phyloP scores from a whole-genome alignment of 495 filamentous ascomycete genomes.

The Daldinia caldariorum region DNA sequence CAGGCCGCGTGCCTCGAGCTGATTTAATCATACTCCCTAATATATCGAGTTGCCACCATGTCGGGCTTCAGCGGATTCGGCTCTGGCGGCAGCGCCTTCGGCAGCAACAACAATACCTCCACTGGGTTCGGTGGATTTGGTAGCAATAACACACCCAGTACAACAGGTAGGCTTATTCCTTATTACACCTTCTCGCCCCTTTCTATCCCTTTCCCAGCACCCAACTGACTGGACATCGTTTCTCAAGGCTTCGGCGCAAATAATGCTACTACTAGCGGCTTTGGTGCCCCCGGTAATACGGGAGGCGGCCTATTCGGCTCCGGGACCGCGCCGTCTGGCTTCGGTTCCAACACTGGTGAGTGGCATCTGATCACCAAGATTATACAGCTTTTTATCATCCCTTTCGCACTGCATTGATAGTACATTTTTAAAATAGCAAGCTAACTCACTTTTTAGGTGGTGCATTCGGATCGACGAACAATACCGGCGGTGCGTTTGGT shows the following conservation, averaged over 20 bases:
- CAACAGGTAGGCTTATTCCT: constrained; percentile 44
- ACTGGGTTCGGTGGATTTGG: constrained; percentile 62
- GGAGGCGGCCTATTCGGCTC: constrained; percentile 59
- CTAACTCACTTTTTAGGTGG: constrained; percentile 40
- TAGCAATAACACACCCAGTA: constrained; percentile 43
- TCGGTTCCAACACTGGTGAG: constrained; percentile 52
- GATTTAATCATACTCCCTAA: constrained; percentile 14
- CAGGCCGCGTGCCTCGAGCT: constrained; percentile 27
- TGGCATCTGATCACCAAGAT: constrained; percentile 59
- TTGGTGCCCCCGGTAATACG: constrained; percentile 44
- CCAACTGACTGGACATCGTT: constrained; percentile 50
- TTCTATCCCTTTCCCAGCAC: constrained; percentile 40
- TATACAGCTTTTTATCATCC: background rate
- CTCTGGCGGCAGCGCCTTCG: constrained; percentile 50
- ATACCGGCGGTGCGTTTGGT: constrained; percentile 60
- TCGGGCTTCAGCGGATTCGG: constrained; percentile 55
- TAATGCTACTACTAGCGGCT: constrained; percentile 58
- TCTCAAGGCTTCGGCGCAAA: constrained; percentile 59
- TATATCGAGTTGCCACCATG: constrained; percentile 53
- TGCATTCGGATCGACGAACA: constrained; percentile 51
- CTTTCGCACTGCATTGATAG: background rate
- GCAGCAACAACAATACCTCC: constrained; percentile 63
- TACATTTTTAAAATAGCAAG: background rate
- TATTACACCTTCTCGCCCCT: constrained; percentile 4
- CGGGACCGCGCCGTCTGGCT: constrained; percentile 43